Conservation (phyloP, 352 stramenopile species). For the Blastocystis sp. region DNA sequence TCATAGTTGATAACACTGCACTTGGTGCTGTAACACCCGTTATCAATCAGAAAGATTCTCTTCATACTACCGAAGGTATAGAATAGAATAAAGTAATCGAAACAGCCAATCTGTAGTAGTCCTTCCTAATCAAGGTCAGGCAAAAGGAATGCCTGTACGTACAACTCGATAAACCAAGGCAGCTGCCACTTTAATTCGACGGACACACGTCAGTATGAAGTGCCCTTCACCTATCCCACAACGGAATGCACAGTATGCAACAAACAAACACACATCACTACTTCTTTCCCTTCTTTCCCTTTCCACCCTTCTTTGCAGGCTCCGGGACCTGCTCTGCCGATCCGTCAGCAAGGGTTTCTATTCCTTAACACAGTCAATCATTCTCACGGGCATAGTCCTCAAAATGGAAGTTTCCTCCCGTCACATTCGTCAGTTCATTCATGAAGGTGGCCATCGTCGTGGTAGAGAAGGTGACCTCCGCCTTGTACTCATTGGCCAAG, state of each 20-base stretch:
- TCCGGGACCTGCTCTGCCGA: background rate
- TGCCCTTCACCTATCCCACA: background rate
- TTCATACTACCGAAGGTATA: no score
- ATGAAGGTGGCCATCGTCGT: conserved; percentile 57
- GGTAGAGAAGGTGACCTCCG: conserved; percentile 39
- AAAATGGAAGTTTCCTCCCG: conserved; percentile 36
- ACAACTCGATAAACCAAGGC: background rate
- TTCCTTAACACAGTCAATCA: background rate
- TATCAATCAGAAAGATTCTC: no score
- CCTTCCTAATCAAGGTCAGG: conserved; percentile 1
- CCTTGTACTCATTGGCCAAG: conserved; percentile 16
- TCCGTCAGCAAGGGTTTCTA: background rate
- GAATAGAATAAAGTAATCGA: no score
- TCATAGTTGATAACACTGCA: no score
- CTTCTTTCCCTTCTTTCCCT: conserved; percentile 42
- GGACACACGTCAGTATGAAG: background rate
- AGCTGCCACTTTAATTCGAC: background rate
- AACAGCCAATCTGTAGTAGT: background rate
- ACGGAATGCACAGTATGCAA: background rate
- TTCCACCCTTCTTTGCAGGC: conserved; percentile 26
- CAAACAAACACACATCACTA: conserved; percentile 5
- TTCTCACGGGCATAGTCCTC: conserved; percentile 10
- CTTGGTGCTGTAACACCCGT: no score
- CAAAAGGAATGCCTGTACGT: background rate
- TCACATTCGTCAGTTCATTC: conserved; percentile 39